Percentiles rank a stretch among this genome's conserved stretches.
phyloP scores from a whole-genome alignment of 2,329 filamentous ascomycete genomes.

The Trichothecium sympodiale region DNA sequence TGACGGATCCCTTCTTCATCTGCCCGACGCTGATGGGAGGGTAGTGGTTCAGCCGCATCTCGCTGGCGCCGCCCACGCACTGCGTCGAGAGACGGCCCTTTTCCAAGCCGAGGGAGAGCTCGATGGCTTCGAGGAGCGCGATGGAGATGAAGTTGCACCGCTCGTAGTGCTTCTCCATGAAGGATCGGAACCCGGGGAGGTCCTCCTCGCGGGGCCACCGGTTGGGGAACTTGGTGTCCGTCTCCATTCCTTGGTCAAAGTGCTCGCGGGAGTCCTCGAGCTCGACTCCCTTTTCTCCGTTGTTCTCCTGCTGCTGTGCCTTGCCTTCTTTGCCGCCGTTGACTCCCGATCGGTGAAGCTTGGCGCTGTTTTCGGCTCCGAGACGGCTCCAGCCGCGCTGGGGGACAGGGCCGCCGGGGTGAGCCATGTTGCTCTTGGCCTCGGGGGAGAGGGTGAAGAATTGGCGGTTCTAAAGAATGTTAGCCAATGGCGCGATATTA shows the following conservation, averaged over 20 bases:
- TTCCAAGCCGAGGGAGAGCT: slow-evolving; percentile 19
- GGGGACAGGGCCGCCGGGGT: slow-evolving; percentile 15
- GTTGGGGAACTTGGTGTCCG: slow-evolving; percentile 13
- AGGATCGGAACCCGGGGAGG: slow-evolving; percentile 24
- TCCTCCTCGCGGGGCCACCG: slow-evolving; percentile 25
- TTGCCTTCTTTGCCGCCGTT: neutral
- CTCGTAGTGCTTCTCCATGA: slow-evolving; percentile 19
- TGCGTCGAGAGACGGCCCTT: slow-evolving; percentile 7
- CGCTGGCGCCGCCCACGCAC: slow-evolving; percentile 7
- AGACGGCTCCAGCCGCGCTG: slow-evolving; percentile 19
- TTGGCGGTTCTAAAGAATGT: neutral
- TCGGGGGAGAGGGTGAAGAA: slow-evolving; percentile 12
- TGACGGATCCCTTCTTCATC: slow-evolving; percentile 15
- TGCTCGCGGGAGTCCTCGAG: neutral
- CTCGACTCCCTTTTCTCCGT: neutral
- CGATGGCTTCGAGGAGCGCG: slow-evolving; percentile 17
- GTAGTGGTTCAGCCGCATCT: slow-evolving; percentile 9
- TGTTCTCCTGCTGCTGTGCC: neutral
- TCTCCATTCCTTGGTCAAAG: neutral
- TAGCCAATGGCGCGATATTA: neutral
- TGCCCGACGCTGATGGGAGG: slow-evolving; percentile 12
- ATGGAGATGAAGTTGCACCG: slow-evolving; percentile 15
- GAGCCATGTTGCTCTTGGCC: slow-evolving; percentile 16
- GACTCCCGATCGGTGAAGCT: slow-evolving; percentile 12
- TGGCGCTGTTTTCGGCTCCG: slow-evolving; percentile 15